Conservation (phyloP, 257 asterid species). For the Solanum clarkiae region DNA sequence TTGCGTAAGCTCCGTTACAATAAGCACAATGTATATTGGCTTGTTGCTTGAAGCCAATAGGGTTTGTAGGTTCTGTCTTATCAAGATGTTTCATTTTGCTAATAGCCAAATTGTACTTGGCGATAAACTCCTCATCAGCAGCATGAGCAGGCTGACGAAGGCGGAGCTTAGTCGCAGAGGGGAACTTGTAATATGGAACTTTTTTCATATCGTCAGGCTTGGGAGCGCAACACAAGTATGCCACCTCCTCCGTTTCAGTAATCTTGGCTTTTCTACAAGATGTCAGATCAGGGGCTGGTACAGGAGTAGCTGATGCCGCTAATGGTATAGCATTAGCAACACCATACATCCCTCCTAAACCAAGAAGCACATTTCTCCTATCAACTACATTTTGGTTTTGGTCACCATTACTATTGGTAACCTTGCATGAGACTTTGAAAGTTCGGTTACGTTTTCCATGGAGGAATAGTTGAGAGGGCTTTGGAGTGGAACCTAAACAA, state of each 20-base stretch:
- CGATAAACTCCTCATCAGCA: not conserved
- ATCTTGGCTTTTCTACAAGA: not conserved
- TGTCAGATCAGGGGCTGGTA: not conserved
- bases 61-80: not conserved
- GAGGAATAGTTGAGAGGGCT: not conserved
- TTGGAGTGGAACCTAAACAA: not conserved
- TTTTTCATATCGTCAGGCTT: not conserved
- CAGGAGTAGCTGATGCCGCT: not conserved
- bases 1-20: conserved; percentile 10
- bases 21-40: conserved; percentile 26
- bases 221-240: not conserved
- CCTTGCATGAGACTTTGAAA: not conserved
- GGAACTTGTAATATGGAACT: not conserved
- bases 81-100: not conserved
- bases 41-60: conserved; percentile 12
- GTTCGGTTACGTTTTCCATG: not conserved
- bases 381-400: not conserved
- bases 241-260: not conserved
- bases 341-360: not conserved
- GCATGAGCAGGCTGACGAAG: not conserved
- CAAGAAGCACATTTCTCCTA: not conserved
- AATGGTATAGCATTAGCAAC: not conserved
- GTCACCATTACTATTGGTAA: not conserved
- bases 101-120: not conserved
- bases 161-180: not conserved